Base-by-base conservation (phyloP, 352 stramenopile species). In the Globisporangium cederbergense region DNA sequence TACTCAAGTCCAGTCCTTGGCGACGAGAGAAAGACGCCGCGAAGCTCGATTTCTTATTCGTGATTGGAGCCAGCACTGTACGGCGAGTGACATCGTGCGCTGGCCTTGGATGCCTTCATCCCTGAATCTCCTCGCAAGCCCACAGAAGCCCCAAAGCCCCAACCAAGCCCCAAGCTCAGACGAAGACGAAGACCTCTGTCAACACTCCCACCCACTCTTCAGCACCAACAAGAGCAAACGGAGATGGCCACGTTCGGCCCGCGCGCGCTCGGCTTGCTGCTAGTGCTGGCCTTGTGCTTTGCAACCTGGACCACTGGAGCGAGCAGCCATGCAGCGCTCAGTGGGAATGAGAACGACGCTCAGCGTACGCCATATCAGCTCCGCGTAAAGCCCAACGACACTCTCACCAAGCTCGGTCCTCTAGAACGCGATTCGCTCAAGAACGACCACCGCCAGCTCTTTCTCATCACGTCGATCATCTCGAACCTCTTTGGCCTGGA, bases 401-500 rank as follows among this genome's bases (percentile, higher is more conserved):
- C 14, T 20, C 2, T 9, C 2, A 36, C 10, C 28, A 6, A 34
- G 1, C 50, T 56, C 50, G 28, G 14, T 3, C 14, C 40, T 7
- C 50, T 22, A 22, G 25, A 20, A 13, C 50, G 16, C 50, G 8
- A 6, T 16, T 28, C 18, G 13, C 8, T 16, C 11, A 38, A 13
- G 4, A 40, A 2, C 5, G 9, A 38, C 9, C 50, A 56, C 14
- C 50, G 50, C 18, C 50, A 36, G 16, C 50, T 56, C 28, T 56
- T 56, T 14, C 28, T 56, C 22, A 56, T 56, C 28, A 56, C 50
- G 50, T 40, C 25, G 11, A 10, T 40, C 11, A 56, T 56, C 50
- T 56, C 50, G 5, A 56, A 56, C 2, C 50, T 56, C 50, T 36
- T 56, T 18, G 28, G 28, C 16, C 18, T 38, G 25, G 28, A 54